Evolutionary conservation across 2,329 filamentous ascomycete genomes (phyloP).

Genomic region (Neophaeococcomyces mojaviensis): DNA sequence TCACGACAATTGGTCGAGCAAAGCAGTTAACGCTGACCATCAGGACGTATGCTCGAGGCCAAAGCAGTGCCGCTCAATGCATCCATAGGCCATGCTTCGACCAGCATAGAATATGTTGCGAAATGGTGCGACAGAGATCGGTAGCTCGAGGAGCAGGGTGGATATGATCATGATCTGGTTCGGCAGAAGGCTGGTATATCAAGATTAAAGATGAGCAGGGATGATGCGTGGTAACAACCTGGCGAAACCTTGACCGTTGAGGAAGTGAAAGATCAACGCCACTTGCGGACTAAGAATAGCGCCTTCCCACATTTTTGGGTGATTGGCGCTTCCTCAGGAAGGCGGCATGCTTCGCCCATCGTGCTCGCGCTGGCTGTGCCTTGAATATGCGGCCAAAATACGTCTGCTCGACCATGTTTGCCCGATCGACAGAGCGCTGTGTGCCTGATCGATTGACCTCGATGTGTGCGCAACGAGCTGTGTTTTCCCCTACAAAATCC

Average conservation of each 20-base stretch:
- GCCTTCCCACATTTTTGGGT: neutral
- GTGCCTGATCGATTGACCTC: no score
- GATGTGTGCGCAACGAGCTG: no score
- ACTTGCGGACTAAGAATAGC: slow-evolving; percentile 6
- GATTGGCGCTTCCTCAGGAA: neutral
- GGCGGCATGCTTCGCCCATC: neutral
- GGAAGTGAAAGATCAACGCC: slow-evolving; percentile 7
- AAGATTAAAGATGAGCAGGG: slow-evolving; percentile 1
- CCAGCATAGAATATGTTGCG: neutral
- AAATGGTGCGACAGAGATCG: slow-evolving; percentile 6
- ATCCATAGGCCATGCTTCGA: slow-evolving; percentile 6
- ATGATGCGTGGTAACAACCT: neutral
- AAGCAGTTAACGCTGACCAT: neutral
- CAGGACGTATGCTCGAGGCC: neutral
- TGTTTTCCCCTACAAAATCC: no score
- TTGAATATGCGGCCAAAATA: no score
- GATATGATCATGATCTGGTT: slow-evolving; percentile 4
- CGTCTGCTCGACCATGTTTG: no score
- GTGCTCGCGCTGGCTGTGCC: no score
- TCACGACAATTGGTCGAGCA: slow-evolving; percentile 1
- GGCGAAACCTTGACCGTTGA: slow-evolving; percentile 5
- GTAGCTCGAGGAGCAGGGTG: slow-evolving; percentile 2
- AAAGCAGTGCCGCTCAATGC: neutral
- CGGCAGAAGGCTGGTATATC: slow-evolving; percentile 8
- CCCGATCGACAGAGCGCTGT: no score